A percentile compares a stretch with the other conserved stretches of the same genome.
Conservation (phyloP, 768 basidiomycete species). For the Auricularia sp. region DNA sequence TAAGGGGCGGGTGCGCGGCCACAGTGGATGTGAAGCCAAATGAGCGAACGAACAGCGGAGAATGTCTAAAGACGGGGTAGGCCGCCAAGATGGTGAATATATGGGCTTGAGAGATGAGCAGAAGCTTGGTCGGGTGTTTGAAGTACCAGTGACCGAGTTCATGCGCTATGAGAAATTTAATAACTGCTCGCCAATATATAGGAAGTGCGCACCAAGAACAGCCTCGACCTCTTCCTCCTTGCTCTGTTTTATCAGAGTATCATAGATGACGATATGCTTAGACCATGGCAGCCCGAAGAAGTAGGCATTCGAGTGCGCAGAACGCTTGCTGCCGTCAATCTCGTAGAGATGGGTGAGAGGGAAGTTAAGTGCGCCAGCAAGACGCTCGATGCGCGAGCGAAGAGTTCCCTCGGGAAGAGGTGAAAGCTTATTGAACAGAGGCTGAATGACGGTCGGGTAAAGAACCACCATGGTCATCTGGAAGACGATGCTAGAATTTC, state of each 20-base stretch:
- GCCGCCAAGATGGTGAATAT: slow-evolving; percentile 76
- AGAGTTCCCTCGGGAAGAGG: slow-evolving; percentile 72
- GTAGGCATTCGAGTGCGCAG: slow-evolving; percentile 95
- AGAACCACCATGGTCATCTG: slow-evolving; percentile 76
- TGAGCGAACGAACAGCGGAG: slow-evolving; percentile 65
- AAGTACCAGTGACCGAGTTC: slow-evolving; percentile 96
- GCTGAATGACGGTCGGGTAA: slow-evolving; percentile 84
- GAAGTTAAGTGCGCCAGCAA: slow-evolving; percentile 80
- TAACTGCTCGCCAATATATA: background rate
- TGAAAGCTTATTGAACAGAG: slow-evolving; percentile 94
- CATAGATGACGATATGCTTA: slow-evolving; percentile 95
- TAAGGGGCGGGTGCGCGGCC: slow-evolving; percentile 60
- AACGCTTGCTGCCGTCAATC: slow-evolving; percentile 94
- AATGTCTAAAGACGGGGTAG: slow-evolving; percentile 84
- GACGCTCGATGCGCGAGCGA: slow-evolving; percentile 60
- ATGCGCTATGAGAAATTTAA: slow-evolving; percentile 46
- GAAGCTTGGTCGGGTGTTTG: slow-evolving; percentile 82
- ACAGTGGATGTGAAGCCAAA: slow-evolving; percentile 70
- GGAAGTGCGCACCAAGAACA: slow-evolving; percentile 50
- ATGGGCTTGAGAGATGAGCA: slow-evolving; percentile 79
- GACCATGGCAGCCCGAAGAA: slow-evolving; percentile 96
- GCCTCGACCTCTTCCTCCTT: slow-evolving; percentile 91
- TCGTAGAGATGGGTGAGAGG: slow-evolving; percentile 92
- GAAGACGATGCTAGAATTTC: slow-evolving; percentile 52
- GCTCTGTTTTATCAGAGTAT: slow-evolving; percentile 89